These are phyloP conservation scores for Nakaseomyces uthaithaninus DNA, from an alignment of 1,139 yeast species.

Conservation along the genomic window DNA sequence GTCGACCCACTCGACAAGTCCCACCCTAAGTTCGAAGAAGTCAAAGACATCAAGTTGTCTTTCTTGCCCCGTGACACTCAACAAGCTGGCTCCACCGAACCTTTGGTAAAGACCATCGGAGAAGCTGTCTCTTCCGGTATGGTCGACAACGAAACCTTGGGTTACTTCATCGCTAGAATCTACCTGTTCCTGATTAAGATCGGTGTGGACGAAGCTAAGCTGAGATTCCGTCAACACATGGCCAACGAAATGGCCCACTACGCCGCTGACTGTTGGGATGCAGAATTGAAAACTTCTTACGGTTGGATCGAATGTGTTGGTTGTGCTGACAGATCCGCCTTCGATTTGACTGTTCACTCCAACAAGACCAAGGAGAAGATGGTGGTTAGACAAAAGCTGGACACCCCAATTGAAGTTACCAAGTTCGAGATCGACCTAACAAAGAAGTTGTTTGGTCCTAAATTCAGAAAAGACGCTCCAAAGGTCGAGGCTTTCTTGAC, in stretches of 20 bases:
- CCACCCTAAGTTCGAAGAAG: slow-evolving; percentile 72
- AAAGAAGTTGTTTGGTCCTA: slow-evolving; percentile 95
- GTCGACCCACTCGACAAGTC: slow-evolving; percentile 86
- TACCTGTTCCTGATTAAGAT: slow-evolving; percentile 74
- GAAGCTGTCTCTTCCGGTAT: slow-evolving; percentile 82
- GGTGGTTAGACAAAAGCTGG: slow-evolving; percentile 84
- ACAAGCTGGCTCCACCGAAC: slow-evolving; percentile 70
- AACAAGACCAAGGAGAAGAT: slow-evolving; percentile 92
- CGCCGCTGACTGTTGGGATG: slow-evolving; percentile 99
- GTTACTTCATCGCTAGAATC: slow-evolving; percentile 93
- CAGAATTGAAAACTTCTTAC: slow-evolving; percentile 88
- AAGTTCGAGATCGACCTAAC: slow-evolving; percentile 76
- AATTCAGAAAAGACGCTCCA: slow-evolving; percentile 94
- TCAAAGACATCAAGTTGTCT: slow-evolving; percentile 61
- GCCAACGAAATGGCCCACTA: slow-evolving; percentile 99
- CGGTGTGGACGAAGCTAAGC: slow-evolving; percentile 76
- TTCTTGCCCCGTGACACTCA: slow-evolving; percentile 84
- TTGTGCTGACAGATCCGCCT: slow-evolving; percentile 98
- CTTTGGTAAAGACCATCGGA: slow-evolving; percentile 62
- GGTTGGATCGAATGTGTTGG: slow-evolving; percentile 99
- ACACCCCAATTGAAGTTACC: slow-evolving; percentile 77
- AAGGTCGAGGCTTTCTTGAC: slow-evolving; percentile 74
- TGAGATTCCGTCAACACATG: slow-evolving; percentile 98
- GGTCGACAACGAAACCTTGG: slow-evolving; percentile 95
- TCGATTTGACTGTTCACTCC: slow-evolving; percentile 90